These are phyloP conservation scores for Candida buenavistaensis DNA, from an alignment of 1,139 yeast genomes.

Conservation along the genomic window DNA sequence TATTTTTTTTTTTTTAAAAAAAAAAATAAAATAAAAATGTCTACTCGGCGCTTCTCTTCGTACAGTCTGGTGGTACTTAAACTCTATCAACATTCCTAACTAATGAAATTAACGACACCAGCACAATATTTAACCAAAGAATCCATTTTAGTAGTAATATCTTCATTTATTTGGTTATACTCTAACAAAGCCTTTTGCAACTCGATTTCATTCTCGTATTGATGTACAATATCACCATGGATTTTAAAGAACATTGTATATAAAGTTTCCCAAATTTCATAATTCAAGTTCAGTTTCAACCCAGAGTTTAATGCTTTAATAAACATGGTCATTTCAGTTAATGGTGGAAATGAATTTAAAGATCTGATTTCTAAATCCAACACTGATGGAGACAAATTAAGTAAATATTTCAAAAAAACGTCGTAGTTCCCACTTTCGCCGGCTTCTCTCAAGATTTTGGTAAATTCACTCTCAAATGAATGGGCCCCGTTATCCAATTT, in stretches of 20 bases:
- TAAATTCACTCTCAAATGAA: conserved; percentile 73
- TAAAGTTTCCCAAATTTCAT: conserved; percentile 75
- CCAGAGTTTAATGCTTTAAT: conserved; percentile 66
- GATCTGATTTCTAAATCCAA: conserved; percentile 89
- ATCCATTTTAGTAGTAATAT: conserved; percentile 55
- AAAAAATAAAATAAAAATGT: too few relatives aligned
- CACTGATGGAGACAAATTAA: conserved; percentile 71
- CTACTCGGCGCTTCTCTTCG: too few relatives aligned
- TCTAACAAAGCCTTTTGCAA: conserved; percentile 44
- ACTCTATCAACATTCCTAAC: conserved; percentile 9
- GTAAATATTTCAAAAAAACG: conserved; percentile 54
- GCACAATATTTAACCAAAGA: conserved; percentile 77
- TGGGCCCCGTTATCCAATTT: conserved; percentile 26
- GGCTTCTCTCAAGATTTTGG: conserved; percentile 60
- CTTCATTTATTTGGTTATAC: conserved; percentile 39
- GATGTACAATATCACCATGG: conserved; percentile 81
- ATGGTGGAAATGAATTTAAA: conserved; percentile 62
- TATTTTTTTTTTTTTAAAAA: conserved; percentile 1
- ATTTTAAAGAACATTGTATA: conserved; percentile 69
- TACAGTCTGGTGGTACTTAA: too few relatives aligned
- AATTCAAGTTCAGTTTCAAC: conserved; percentile 55
- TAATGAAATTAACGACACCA: conserved; percentile 70
- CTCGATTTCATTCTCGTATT: conserved; percentile 34
- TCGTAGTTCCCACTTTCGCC: conserved; percentile 39
- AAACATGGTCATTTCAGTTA: conserved; percentile 64